Percentiles rank a stretch among this genome's conserved stretches.
phyloP scores from a whole-genome alignment of 208 protist genomes.

The Acanthamoeba royreba region DNA sequence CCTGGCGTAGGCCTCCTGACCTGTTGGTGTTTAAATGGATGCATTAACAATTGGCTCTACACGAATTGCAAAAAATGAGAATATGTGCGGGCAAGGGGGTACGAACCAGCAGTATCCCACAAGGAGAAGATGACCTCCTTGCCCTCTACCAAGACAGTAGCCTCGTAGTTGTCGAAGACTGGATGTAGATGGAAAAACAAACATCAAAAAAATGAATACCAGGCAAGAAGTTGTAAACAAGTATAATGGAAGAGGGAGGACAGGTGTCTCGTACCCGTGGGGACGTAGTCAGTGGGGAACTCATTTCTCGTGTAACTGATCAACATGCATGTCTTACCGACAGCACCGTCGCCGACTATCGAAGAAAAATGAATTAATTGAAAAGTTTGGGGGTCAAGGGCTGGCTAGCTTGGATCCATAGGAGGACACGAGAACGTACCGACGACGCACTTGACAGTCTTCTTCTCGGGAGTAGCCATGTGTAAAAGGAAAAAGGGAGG shows the following conservation, averaged over 20 bases:
- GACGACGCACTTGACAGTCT: conserved; percentile 40
- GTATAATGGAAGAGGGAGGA: too few relatives aligned
- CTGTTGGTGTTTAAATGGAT: neutral
- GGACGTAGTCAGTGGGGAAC: conserved; percentile 83
- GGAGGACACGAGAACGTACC: neutral
- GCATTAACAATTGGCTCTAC: neutral
- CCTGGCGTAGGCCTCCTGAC: conserved; percentile 46
- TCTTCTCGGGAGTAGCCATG: conserved; percentile 17
- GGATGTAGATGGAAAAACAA: neutral
- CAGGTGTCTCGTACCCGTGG: conserved; percentile 69
- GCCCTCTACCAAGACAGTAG: conserved; percentile 43
- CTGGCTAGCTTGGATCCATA: too few relatives aligned
- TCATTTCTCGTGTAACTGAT: conserved; percentile 82
- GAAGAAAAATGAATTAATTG: neutral
- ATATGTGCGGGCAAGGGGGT: neutral
- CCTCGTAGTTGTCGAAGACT: conserved; percentile 53
- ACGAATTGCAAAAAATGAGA: neutral
- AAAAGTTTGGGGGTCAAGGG: too few relatives aligned
- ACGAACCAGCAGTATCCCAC: conserved; percentile 40
- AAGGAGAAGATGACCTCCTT: conserved; percentile 51
- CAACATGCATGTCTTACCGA: conserved; percentile 83
- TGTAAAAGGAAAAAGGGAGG: too few relatives aligned
- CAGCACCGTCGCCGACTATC: conserved; percentile 81
- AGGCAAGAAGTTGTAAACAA: too few relatives aligned
- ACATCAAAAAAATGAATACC: neutral